These are phyloP conservation scores for Glaciozyma martinii DNA, from an alignment of 768 basidiomycete genomes.

Conservation along the genomic window DNA sequence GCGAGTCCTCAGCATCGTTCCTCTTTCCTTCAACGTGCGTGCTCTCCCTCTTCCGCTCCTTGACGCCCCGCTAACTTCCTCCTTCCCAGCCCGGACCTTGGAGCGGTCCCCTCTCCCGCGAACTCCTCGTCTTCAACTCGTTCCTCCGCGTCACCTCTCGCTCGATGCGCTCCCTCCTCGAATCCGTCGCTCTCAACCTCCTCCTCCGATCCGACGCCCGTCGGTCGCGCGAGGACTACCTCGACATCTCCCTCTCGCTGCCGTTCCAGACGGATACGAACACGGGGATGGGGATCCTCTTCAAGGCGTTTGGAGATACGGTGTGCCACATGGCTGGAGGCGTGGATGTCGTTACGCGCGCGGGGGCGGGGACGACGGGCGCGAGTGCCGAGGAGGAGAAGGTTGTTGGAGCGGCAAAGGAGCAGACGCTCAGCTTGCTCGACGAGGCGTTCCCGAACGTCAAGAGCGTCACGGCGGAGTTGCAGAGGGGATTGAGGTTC, in stretches of 20 bases:
- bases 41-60: neutral
- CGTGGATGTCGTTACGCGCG: conserved; percentile 15
- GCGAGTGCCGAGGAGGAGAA: conserved; percentile 58
- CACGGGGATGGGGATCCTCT: conserved; percentile 94
- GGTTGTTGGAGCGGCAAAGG: conserved; percentile 65
- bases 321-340: conserved; percentile 29
- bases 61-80: neutral
- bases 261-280: conserved; percentile 95
- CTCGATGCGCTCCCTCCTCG: conserved; percentile 77
- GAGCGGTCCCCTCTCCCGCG: conserved; percentile 92
- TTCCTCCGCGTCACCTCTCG: conserved; percentile 87
- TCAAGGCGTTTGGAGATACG: conserved; percentile 55
- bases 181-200: conserved; percentile 87
- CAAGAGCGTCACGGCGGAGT: conserved; percentile 73
- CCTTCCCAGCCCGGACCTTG: conserved; percentile 65
- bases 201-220: conserved; percentile 79
- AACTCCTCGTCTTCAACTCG: conserved; percentile 95
- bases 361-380: conserved; percentile 47
- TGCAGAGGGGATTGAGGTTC: conserved; percentile 94
- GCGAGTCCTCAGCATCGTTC: conserved; percentile 90
- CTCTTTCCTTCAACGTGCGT: conserved; percentile 81
- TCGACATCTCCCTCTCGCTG: conserved; percentile 83
- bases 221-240: conserved; percentile 74
- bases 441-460: conserved; percentile 90
- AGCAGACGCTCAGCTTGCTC: conserved; percentile 78